Evolutionary conservation across 75 land plant genomes (phyloP).

Genomic region (Picea glauca): DNA sequence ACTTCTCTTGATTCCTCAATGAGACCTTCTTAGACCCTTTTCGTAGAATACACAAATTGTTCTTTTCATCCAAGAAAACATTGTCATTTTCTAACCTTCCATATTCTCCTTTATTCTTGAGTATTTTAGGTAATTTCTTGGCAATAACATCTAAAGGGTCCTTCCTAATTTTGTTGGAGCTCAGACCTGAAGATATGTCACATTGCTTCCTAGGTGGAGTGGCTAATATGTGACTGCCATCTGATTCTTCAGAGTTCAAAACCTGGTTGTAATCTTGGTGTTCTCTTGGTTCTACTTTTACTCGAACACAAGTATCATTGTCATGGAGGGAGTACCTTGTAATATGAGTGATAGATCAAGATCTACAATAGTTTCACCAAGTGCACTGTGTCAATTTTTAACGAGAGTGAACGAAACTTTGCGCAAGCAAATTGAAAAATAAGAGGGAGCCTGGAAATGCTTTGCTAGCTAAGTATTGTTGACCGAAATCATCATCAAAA

Average conservation of each 20-base stretch:
- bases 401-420: no score
- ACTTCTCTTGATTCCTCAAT: neutral
- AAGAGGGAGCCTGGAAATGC: no score
- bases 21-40: neutral
- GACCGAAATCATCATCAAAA: no score
- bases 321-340: neutral
- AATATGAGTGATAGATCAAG: neutral
- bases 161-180: neutral
- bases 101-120: neutral
- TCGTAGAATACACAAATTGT: neutral
- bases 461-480: no score
- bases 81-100: conserved; percentile 4
- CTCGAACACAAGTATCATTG: neutral
- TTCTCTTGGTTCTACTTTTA: neutral
- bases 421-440: no score
- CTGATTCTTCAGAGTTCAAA: neutral
- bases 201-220: conserved; percentile 4
- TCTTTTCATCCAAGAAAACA: conserved; percentile 6
- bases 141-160: neutral
- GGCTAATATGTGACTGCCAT: conserved; percentile 1
- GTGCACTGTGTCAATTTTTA: no score
- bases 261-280: neutral
- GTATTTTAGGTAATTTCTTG: conserved; percentile 3
- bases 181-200: neutral
- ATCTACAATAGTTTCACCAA: no score